Percentiles rank a stretch among this genome's conserved stretches.
Evolutionary conservation across 768 basidiomycete species (phyloP).

Genomic region (Pulveroboletus sp.): DNA sequence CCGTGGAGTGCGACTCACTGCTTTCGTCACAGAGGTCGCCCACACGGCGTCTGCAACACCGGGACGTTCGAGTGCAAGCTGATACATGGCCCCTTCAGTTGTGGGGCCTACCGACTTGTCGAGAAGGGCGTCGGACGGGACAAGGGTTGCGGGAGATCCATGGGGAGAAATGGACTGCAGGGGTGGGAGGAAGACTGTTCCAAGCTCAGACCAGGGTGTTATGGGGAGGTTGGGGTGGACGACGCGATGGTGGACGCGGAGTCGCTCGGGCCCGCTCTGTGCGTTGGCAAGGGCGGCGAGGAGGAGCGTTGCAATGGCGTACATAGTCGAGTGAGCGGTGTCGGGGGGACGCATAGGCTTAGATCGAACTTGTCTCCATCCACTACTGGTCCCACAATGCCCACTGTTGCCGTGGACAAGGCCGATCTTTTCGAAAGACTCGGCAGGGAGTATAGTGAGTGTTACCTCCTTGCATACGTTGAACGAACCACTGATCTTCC

Average conservation of each 20-base stretch:
- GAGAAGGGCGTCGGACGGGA: slow-evolving; percentile 39
- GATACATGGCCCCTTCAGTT: slow-evolving; percentile 52
- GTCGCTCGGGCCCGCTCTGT: slow-evolving; percentile 4
- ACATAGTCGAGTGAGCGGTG: too few species aligned
- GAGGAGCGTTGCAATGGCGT: too few species aligned
- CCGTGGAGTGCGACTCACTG: slow-evolving; percentile 46
- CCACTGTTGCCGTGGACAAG: slow-evolving; percentile 94
- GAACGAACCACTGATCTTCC: slow-evolving; percentile 15
- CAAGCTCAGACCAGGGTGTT: slow-evolving; percentile 23
- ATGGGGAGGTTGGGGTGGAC: slow-evolving; percentile 30
- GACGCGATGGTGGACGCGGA: slow-evolving; percentile 29
- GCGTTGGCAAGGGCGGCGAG: slow-evolving; percentile 12
- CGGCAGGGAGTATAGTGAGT: slow-evolving; percentile 75
- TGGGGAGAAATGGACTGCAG: slow-evolving; percentile 34
- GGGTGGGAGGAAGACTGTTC: slow-evolving; percentile 23
- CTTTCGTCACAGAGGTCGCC: slow-evolving; percentile 36
- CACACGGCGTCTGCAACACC: slow-evolving; percentile 36
- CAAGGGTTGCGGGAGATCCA: slow-evolving; percentile 34
- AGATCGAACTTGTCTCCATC: too few species aligned
- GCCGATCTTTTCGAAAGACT: slow-evolving; percentile 88
- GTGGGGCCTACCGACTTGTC: slow-evolving; percentile 38
- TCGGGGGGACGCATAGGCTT: too few species aligned
- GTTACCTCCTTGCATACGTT: not conserved
- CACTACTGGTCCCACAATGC: slow-evolving; percentile 70
- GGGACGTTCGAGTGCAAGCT: slow-evolving; percentile 59